Evolutionary conservation across 176 grass and related monocot genomes (phyloP).

Genomic region (Lolium rigidum): DNA sequence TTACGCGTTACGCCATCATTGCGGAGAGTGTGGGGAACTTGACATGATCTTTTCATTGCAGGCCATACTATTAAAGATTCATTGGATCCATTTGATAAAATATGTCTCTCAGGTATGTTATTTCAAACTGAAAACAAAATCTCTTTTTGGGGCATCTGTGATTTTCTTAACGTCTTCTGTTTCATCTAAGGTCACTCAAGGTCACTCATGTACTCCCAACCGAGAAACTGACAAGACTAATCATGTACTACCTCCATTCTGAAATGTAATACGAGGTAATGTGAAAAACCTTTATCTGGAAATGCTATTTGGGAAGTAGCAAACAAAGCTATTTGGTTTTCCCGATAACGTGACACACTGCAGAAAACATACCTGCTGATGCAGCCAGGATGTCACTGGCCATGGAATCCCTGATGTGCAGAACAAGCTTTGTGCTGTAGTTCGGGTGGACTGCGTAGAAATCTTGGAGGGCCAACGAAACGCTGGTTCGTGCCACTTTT

Average conservation of each 20-base stretch:
- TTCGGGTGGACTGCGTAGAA: conserved; percentile 53
- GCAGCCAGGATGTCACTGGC: conserved; percentile 33
- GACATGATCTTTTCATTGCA: neutral
- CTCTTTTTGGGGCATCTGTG: neutral
- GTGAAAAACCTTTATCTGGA: neutral
- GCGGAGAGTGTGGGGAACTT: neutral
- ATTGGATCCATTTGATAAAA: neutral
- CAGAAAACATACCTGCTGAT: conserved; percentile 49
- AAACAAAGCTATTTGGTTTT: neutral
- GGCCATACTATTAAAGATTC: neutral
- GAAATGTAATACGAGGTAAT: no score
- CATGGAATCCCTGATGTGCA: conserved; percentile 48
- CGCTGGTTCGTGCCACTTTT: conserved; percentile 43
- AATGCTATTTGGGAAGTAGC: neutral
- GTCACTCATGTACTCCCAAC: neutral
- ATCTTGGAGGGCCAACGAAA: conserved; percentile 61
- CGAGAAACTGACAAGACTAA: neutral
- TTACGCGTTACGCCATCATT: neutral
- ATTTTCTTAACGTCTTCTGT: neutral
- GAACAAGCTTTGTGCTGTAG: conserved; percentile 48
- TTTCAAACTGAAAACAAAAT: neutral
- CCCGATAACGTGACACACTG: neutral
- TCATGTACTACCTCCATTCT: neutral
- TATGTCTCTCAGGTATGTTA: neutral
- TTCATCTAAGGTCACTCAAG: neutral